These are phyloP conservation scores for Arctostaphylos glauca DNA, from an alignment of 148 eudicot species.

Conservation along the genomic window DNA sequence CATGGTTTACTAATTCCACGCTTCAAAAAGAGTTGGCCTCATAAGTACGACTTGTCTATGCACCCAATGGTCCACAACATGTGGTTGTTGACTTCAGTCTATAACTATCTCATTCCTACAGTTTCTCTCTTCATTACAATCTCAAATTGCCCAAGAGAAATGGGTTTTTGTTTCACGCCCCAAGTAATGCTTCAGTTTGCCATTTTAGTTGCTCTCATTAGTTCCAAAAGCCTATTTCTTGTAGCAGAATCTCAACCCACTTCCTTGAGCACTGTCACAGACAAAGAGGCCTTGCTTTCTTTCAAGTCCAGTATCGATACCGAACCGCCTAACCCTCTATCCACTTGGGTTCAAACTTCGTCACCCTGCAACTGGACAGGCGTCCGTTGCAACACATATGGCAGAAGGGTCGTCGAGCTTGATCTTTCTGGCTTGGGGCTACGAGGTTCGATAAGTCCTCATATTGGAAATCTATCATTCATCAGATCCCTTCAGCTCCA, in stretches of 20 bases:
- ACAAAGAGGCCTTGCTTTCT: slow-evolving; percentile 34
- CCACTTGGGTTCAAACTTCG: slow-evolving; percentile 29
- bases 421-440: slow-evolving; percentile 27
- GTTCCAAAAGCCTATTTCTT: background rate
- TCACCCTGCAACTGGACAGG: slow-evolving; percentile 42
- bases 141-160: background rate
- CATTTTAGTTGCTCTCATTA: background rate
- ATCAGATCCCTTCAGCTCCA: slow-evolving; percentile 34
- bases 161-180: background rate
- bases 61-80: too few relatives aligned
- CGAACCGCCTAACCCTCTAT: slow-evolving; percentile 16
- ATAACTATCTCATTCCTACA: too few relatives aligned
- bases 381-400: slow-evolving; percentile 23
- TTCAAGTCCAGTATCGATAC: background rate
- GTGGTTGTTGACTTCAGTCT: too few relatives aligned
- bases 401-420: slow-evolving; percentile 31
- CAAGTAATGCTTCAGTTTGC: background rate
- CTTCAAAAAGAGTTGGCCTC: too few relatives aligned
- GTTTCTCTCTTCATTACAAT: background rate
- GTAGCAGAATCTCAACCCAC: background rate
- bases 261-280: slow-evolving; percentile 4
- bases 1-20: too few relatives aligned
- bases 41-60: too few relatives aligned
- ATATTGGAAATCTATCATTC: slow-evolving; percentile 34
- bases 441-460: slow-evolving; percentile 29